Evolutionary conservation across 805 yeast species (phyloP), one percentile per base, ranked within the genome.

Genomic region (Kluyveromyces aestuarii): DNA sequence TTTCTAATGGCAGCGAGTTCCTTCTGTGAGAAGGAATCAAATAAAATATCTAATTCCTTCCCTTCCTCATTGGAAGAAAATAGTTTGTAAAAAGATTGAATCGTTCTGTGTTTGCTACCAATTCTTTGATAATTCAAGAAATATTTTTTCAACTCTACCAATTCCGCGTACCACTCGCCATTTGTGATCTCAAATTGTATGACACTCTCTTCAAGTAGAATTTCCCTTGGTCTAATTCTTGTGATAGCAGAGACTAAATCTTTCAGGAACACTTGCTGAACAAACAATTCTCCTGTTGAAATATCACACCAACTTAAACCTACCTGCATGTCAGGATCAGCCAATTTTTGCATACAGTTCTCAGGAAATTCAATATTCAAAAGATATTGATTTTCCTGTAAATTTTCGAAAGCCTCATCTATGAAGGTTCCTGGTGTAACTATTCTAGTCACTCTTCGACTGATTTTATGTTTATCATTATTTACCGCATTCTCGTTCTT

Each of bases 381-480:
- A 36, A 91, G 67, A 60, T 73, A 88, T 58, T 89, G 87, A 55
- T 85, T 85, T 44, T 77, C 75, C 50, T 78, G 79, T 49, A 79
- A 79, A 61, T 88, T 85, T 58, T 91, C 69, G 52, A 91, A 82
- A 0, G 84, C 80, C 57, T 91, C 97, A 58, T 87, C 96, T 10
- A 91, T 77, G 35, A 91, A 74, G 0, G 98, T 91, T 0, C 99
- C 99, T 0, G 97, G 96, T 0, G 97, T 84, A 1, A 93, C 79
- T 8, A 91, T 79, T 40, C 97, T 71, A 7, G 87, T 75, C 0
- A 93, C 80, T 35, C 86, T 82, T 42, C 99, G 71, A 40, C 76
- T 77, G 18, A 84, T 75, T 37, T 61, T 63, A 30, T 68, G 69
- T 5, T 56, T 58, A 41, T 70, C 73, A 47, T 63, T 61, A 8